Base-by-base conservation (phyloP, 805 yeast genomes). In the Cyberlindnera amylophila region DNA sequence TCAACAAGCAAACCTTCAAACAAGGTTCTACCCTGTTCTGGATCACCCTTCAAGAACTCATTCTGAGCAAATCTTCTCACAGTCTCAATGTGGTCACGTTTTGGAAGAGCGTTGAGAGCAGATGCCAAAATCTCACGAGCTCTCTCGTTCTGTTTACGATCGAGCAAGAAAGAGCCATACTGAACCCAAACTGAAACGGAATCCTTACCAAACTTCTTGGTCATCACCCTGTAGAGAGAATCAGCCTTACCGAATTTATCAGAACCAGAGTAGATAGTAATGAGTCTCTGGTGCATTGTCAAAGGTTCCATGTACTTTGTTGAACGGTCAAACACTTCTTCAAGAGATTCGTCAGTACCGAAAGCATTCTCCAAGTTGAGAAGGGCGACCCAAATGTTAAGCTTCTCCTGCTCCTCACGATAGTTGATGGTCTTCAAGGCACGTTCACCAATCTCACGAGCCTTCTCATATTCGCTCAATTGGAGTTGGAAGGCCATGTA, bases 401-500 rank as follows among this genome's bases (percentile, higher is more conserved):
- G 65, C 64, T 89, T 87, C 63, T 93, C 98, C 54, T 80, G 82
- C 64, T 93, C 98, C 57, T 90, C 96, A 57, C 96, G 79, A 66
- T 81, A 87, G 55, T 78, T 81, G 53, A 93, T 95, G 6, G 93
- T 82, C 68, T 86, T 86, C 59, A 93, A 74, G 3, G 98, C 99
- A 49, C 99, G 79, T 55, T 83, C 86, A 34, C 87, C 97, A 54
- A 93, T 79, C 62, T 87, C 96, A 55, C 99, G 80, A 9, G 97
- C 96, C 65, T 86, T 88, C 30, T 91, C 97, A 45, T 89, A 70
- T 64, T 93, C 99, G 69, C 96, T 86, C 49, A 91, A 72, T 64
- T 90, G 96, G 50, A 93, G 73, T 65, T 90, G 96, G 83, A 91
- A 93, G 4, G 98, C 90, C 96, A 93, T 93, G 67, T 86, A 93